Conservation (phyloP, 1,284 basidiomycete species). For the Pascua sp. region DNA sequence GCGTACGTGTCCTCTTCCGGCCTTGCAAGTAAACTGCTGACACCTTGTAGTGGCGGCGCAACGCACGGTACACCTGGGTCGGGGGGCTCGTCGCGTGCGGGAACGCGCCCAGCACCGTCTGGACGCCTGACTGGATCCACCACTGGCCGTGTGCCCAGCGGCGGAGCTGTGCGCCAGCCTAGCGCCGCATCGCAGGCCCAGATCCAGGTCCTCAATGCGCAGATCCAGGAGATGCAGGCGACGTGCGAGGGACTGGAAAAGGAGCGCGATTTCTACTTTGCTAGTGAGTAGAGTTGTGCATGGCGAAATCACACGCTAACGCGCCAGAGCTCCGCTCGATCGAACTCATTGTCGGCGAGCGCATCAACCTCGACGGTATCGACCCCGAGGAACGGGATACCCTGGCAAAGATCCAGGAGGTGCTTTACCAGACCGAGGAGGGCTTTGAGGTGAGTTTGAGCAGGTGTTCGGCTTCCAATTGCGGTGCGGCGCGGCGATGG, state of each 20-base stretch:
- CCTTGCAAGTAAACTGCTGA: background rate
- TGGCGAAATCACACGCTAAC: too few relatives aligned
- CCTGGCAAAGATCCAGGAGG: constrained; percentile 82
- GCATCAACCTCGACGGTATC: constrained; percentile 61
- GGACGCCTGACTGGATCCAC: constrained; percentile 1
- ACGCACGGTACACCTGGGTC: background rate
- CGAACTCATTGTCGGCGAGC: constrained; percentile 82
- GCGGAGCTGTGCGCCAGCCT: constrained; percentile 7
- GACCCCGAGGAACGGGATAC: constrained; percentile 64
- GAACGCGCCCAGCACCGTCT: background rate
- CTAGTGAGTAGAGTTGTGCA: constrained; percentile 64
- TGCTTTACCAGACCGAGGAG: constrained; percentile 91
- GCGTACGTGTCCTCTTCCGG: constrained; percentile 28
- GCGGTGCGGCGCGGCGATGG: background rate
- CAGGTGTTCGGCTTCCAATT: background rate
- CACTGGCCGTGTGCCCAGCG: background rate
- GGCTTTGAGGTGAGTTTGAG: constrained; percentile 66
- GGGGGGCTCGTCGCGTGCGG: too few relatives aligned
- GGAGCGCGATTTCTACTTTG: constrained; percentile 97
- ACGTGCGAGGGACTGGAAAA: constrained; percentile 87
- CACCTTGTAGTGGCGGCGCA: constrained; percentile 4
- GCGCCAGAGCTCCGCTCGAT: constrained; percentile 77
- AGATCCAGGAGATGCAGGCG: constrained; percentile 76
- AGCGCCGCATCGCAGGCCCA: constrained; percentile 27
- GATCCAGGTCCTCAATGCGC: constrained; percentile 47